A percentile compares a stretch with the other conserved stretches of the same genome.
These are phyloP conservation scores for Porcisia deanei DNA, from an alignment of 208 protist genomes.

Conservation along the genomic window DNA sequence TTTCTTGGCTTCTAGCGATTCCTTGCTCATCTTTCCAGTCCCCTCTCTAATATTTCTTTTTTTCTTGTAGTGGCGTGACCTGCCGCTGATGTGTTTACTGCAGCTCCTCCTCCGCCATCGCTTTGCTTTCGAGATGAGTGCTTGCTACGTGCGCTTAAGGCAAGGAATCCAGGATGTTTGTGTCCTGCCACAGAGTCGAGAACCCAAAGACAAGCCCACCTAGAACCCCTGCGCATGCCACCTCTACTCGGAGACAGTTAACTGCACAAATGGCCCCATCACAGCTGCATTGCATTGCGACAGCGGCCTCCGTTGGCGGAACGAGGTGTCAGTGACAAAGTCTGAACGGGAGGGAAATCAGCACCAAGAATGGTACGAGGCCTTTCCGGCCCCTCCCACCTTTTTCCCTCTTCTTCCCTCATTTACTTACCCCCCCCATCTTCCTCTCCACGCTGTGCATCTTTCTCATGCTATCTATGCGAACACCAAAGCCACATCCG, in stretches of 20 bases:
- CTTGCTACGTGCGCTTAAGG: not conserved
- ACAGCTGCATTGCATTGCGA: not conserved
- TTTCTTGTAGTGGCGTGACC: no score
- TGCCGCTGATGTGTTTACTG: no score
- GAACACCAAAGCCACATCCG: not conserved
- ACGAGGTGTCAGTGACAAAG: not conserved
- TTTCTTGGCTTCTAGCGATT: no score
- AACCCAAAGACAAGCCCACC: not conserved
- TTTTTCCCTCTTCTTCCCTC: not conserved
- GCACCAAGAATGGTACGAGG: not conserved
- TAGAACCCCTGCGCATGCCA: no score
- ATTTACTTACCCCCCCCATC: not conserved
- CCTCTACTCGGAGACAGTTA: not conserved
- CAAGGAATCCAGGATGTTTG: no score
- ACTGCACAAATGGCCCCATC: not conserved
- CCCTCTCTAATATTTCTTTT: no score
- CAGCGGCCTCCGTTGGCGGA: not conserved
- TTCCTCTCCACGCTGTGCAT: not conserved
- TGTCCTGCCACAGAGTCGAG: not conserved
- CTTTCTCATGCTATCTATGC: not conserved
- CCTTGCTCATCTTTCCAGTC: no score
- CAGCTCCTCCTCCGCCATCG: no score
- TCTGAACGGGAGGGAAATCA: not conserved
- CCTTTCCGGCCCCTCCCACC: not conserved
- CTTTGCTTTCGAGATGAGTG: not conserved